Evolutionary conservation across 2,329 filamentous ascomycete genomes (phyloP), one percentile per base, ranked within the genome.

Genomic region (Penicillium glabrum): DNA sequence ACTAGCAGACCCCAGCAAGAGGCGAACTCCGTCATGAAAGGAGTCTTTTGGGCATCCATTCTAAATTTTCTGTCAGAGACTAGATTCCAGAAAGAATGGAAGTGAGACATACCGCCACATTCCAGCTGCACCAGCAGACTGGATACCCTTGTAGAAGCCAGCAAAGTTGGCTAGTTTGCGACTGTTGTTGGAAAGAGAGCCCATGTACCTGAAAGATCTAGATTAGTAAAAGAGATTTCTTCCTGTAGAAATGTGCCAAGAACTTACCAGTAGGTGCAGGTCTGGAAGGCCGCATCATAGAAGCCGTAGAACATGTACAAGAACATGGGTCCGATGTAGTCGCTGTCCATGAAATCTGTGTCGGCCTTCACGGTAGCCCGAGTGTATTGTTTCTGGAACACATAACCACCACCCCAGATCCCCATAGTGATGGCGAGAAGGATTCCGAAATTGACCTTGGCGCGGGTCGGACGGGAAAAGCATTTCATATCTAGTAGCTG

Each of bases 101-200:
- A 35, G 8, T 19, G 10, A 16, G 16, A 67, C 74, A 64, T 72
- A 76, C 72, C 66, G 73, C 77, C 74, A 80, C 58, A 75, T 77
- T 53, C 75, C 84, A 57, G 89, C 91, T 3, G 88, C 87, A 66
- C 91, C 91, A 19, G 90, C 90, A n/a, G 90, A 93, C 75, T 96
- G 91, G 62, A 96, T 89, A 50, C 88, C 88, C 79, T 95, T 95
- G 83, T 95, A 95, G 80, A 90, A 93, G 61, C 90, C 93, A 43
- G 91, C 89, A 69, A 93, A 89, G 80, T 97, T 96, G 78, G 93
- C 93, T 27, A 93, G 85, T 75, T 92, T 93, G 74, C 93, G 91
- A 59, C 90, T 86, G 61, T 93, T 96, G 84, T 98, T 98, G 71
- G 90, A 93, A 44, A 97, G 82, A 8, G 93, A 86, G 50, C 93